These are phyloP conservation scores for Adansonia gregorii DNA, from an alignment of 441 rosid species.

Conservation along the genomic window DNA sequence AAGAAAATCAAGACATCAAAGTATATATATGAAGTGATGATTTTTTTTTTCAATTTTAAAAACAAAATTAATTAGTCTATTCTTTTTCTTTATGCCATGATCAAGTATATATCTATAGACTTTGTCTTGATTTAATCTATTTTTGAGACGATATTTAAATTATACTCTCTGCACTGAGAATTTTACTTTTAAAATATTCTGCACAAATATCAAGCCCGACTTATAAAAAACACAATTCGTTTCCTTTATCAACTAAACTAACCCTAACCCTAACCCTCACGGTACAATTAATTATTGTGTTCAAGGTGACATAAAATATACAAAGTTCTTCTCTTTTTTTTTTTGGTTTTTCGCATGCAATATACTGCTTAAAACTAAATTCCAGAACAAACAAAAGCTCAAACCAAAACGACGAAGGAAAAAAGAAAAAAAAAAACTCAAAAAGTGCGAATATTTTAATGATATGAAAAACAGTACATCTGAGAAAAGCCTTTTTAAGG, in stretches of 20 bases:
- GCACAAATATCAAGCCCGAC: too few species aligned
- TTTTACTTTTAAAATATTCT: too few species aligned
- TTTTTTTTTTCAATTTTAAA: neutral
- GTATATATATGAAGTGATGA: neutral
- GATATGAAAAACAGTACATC: conserved; percentile 5
- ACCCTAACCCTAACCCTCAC: too few species aligned
- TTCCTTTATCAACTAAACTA: too few species aligned
- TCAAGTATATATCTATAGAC: neutral
- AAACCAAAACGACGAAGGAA: neutral
- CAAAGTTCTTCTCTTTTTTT: neutral
- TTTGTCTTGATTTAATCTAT: too few species aligned
- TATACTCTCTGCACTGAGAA: too few species aligned
- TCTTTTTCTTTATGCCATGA: neutral
- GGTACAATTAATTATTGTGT: neutral
- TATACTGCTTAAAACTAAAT: neutral
- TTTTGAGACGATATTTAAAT: too few species aligned
- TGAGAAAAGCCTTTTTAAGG: conserved; percentile 26
- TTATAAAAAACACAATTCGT: too few species aligned
- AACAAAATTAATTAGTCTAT: neutral
- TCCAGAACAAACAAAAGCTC: neutral
- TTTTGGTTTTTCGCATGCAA: neutral
- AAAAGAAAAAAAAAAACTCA: conserved; percentile 1
- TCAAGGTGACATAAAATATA: neutral
- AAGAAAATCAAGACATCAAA: neutral
- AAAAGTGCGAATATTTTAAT: conserved; percentile 46